phyloP scores from a whole-genome alignment of 1,284 basidiomycete genomes.

The Somion occarium region DNA sequence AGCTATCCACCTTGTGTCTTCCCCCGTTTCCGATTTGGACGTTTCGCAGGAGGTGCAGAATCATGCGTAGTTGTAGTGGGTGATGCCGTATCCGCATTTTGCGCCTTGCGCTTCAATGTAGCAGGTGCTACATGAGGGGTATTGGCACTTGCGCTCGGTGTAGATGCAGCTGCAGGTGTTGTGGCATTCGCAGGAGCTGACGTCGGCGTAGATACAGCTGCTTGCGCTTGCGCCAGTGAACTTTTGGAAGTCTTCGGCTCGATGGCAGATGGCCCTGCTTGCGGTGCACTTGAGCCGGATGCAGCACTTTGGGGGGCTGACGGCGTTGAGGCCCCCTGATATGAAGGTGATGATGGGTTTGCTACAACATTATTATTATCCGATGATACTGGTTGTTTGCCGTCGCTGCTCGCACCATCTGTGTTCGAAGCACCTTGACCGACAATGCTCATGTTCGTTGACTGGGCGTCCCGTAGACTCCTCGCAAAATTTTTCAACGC shows the following conservation, averaged over 20 bases:
- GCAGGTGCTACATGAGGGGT: conserved; percentile 48
- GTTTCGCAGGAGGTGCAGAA: conserved; percentile 42
- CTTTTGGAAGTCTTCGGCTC: neutral
- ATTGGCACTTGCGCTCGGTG: conserved; percentile 29
- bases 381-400: neutral
- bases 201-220: conserved; percentile 36
- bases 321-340: neutral
- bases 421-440: no score
- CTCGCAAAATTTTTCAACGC: conserved; percentile 40
- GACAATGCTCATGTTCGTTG: neutral
- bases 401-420: neutral
- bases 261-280: neutral
- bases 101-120: conserved; percentile 59
- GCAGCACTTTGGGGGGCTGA: neutral
- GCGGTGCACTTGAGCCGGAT: no score
- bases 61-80: conserved; percentile 45
- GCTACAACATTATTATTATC: neutral
- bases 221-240: conserved; percentile 20
- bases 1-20: conserved; percentile 24
- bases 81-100: conserved; percentile 38
- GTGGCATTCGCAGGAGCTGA: conserved; percentile 21
- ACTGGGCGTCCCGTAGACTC: conserved; percentile 36
- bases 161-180: conserved; percentile 25
- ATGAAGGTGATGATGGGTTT: neutral
- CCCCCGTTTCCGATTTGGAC: conserved; percentile 44